Base-by-base conservation (phyloP, 2,329 filamentous ascomycete genomes). In the Fusarium sp. region DNA sequence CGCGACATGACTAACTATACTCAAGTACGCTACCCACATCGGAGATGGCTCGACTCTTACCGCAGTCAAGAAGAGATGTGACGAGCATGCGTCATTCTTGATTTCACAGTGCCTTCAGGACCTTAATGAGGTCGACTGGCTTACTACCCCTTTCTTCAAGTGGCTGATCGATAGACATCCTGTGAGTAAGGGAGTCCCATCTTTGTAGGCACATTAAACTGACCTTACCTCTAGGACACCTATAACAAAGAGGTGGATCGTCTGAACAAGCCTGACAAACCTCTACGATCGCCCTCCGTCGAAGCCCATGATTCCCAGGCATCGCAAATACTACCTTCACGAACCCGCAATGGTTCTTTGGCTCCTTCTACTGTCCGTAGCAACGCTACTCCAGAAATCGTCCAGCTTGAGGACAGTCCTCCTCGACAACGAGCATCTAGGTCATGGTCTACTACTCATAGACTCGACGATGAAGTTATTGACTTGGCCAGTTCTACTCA, bases 1-100 rank as follows among this genome's bases (percentile, higher is more conserved):
- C 10, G n/a, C 26, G 10, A 32, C 34, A 40, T 34, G 39, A 8
- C 34, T 68, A 12, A 64, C 56, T 28, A 20, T 26, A 20, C 38
- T 23, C 20, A 57, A 86, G 80, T 88, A 87, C 68, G 83, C 84
- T 20, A 74, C 83, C n/a, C 77, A 73, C 46, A 76, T 83, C 19
- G 86, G 86, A 14, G 84, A 88, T 62, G 86, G 85, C 10, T 78
- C 81, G 28, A 82, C 85, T 2, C 75, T 83, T 7, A 77, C 83
- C 24, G 86, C 88, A 53, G 83, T 83, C 1, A 74, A 81, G 10
- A 73, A 79, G 17, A 78, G 82, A 24, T 85, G 83, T 52, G 68
- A 79, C 34, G 79, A 83, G 19, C 84, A 88, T 62, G 83, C 82
- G 2, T 72, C 79, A 2, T 87, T 88, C 61, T 75, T 89, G 3